Conservation (phyloP, 371 early-diverging fungal species). For the Haplosporangium sp. region DNA sequence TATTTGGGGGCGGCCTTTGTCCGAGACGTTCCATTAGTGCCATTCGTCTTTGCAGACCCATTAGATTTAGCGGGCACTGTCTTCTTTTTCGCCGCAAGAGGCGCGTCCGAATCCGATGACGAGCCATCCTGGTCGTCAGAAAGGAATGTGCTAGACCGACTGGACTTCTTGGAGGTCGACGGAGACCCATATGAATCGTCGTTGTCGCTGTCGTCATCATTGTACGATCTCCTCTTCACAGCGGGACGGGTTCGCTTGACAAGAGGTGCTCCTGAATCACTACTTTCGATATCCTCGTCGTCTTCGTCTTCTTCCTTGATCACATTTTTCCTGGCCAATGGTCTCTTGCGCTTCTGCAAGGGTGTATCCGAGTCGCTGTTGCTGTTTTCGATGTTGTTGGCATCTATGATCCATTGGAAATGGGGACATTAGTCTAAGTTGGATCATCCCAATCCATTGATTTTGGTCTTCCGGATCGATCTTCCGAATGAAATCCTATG, state of each 20-base stretch:
- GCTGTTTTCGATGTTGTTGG: conserved; percentile 20
- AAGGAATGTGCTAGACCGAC: conserved; percentile 12
- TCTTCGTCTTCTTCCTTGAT: conserved; percentile 43
- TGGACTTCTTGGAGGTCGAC: conserved; percentile 16
- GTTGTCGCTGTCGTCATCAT: conserved; percentile 21
- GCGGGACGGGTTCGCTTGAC: conserved; percentile 30
- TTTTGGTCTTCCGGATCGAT: neutral
- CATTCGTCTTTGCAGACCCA: conserved; percentile 14
- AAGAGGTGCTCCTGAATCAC: conserved; percentile 19
- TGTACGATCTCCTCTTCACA: conserved; percentile 23
- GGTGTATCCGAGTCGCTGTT: conserved; percentile 48
- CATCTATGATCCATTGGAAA: conserved; percentile 11
- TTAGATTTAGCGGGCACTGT: conserved; percentile 14
- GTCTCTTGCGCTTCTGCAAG: conserved; percentile 45
- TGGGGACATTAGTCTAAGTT: neutral
- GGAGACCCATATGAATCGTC: conserved; percentile 16
- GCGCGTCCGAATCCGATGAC: conserved; percentile 37
- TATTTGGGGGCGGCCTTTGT: conserved; percentile 27
- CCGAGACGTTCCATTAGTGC: conserved; percentile 26
- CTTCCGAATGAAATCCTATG: too few relatives aligned
- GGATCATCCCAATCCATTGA: neutral
- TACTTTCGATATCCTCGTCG: conserved; percentile 17
- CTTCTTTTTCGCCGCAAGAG: conserved; percentile 40
- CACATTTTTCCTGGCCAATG: conserved; percentile 16
- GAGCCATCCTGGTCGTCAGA: conserved; percentile 12